Percentiles rank a stretch among this genome's conserved stretches.
These are phyloP conservation scores for Bocquillonia castaneifolia DNA, from an alignment of 441 rosid genomes.

Conservation along the genomic window DNA sequence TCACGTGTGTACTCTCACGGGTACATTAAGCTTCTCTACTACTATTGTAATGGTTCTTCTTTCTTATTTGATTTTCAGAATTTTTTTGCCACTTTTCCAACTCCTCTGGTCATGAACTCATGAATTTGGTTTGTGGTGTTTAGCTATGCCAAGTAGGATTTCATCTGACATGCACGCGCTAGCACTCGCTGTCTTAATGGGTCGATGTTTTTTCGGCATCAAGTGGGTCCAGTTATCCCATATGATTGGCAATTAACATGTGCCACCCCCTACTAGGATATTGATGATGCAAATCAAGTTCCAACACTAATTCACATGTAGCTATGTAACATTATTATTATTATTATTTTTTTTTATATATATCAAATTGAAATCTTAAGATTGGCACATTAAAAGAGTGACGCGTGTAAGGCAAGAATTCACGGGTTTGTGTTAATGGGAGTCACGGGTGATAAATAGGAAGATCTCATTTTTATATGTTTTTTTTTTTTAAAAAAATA, in stretches of 20 bases:
- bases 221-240: not conserved
- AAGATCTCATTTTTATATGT: too few species aligned
- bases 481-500: too few species aligned
- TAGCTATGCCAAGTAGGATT: conserved; percentile 7
- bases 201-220: not conserved
- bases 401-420: conserved; percentile 7
- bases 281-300: not conserved
- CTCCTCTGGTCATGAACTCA: too few species aligned
- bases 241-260: not conserved
- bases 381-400: not conserved
- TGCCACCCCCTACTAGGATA: too few species aligned
- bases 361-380: not conserved
- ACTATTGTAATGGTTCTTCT: too few species aligned
- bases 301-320: not conserved
- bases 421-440: conserved; percentile 2
- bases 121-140: conserved; percentile 2
- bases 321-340: not conserved
- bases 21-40: conserved; percentile 11
- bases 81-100: not conserved
- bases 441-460: conserved; percentile 13
- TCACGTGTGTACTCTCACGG: conserved; percentile 47
- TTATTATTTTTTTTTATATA: not conserved
- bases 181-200: not conserved
- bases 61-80: not conserved
- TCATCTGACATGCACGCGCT: not conserved